Evolutionary conservation across 257 asterid species (phyloP).

Genomic region (Penstemon barbatus): DNA sequence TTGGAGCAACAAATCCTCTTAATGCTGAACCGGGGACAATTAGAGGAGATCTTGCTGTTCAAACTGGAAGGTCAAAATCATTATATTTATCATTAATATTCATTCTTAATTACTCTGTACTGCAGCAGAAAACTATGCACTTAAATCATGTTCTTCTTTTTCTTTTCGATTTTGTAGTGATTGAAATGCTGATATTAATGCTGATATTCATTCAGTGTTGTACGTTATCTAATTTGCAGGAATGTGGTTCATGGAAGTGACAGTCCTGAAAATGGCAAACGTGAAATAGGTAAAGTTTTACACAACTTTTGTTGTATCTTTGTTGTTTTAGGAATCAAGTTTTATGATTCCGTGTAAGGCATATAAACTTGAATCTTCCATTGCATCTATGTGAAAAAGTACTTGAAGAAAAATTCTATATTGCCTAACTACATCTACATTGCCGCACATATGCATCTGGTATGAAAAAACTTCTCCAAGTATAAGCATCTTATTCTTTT

Average conservation of each 20-base stretch:
- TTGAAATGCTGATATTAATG: conserved; percentile 4
- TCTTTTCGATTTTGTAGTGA: neutral
- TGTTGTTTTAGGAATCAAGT: neutral
- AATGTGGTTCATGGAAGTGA: conserved; percentile 97
- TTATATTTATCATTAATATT: neutral
- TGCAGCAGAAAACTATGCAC: neutral
- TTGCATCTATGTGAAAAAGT: neutral
- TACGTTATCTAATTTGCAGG: conserved; percentile 45
- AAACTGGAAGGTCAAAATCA: conserved; percentile 76
- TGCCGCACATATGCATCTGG: neutral
- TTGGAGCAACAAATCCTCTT: conserved; percentile 93
- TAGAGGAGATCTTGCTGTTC: conserved; percentile 95
- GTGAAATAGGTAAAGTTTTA: conserved; percentile 68
- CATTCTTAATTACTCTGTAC: conserved; percentile 3
- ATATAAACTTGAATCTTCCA: neutral
- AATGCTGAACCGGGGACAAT: conserved; percentile 96
- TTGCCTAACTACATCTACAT: conserved; percentile 1
- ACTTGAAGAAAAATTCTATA: neutral
- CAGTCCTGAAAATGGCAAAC: conserved; percentile 84
- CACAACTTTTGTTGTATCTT: neutral
- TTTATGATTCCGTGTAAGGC: conserved; percentile 6
- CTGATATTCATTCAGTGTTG: conserved; percentile 8
- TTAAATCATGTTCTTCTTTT: neutral
- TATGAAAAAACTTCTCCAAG: neutral
- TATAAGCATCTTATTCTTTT: neutral